Evolutionary conservation across 345 rosid genomes (phyloP).

Genomic region (Salix brachista): DNA sequence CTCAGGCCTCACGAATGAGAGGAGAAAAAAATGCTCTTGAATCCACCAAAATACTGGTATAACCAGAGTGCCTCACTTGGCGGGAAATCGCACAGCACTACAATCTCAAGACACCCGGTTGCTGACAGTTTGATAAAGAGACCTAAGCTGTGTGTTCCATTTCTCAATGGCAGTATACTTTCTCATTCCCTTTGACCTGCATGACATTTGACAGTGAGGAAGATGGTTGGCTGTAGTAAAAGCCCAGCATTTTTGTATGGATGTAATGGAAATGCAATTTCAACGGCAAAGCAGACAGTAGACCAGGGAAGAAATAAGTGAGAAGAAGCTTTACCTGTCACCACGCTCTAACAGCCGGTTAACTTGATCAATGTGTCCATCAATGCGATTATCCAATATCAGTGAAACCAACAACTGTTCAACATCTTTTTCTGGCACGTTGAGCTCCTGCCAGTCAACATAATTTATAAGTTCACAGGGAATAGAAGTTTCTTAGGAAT

Average conservation of each 20-base stretch:
- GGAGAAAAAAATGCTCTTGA: not conserved
- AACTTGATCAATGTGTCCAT: constrained; percentile 97
- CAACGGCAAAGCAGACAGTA: not conserved
- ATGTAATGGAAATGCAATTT: not conserved
- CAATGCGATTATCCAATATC: constrained; percentile 85
- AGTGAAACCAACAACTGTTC: constrained; percentile 85
- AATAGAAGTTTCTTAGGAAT: not conserved
- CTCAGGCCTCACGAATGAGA: not conserved
- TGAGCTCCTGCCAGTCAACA: constrained; percentile 58
- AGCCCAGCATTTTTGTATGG: not conserved
- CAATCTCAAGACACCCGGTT: constrained; percentile 59
- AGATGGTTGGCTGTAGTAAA: not conserved
- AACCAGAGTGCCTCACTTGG: not conserved
- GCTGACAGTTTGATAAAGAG: constrained; percentile 61
- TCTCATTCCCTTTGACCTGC: constrained; percentile 93
- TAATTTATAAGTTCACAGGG: not conserved
- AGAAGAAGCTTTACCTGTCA: constrained; percentile 46
- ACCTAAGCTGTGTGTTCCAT: constrained; percentile 90
- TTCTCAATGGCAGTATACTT: constrained; percentile 81
- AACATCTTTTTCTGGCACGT: constrained; percentile 91
- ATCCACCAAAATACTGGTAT: not conserved
- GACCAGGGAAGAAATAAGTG: not conserved
- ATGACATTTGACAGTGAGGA: not conserved
- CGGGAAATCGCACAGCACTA: not conserved
- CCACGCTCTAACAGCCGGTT: constrained; percentile 86